Evolutionary conservation across 2,329 filamentous ascomycete species (phyloP), one percentile per base, ranked within the genome.

Genomic region (Cercospora sp.): DNA sequence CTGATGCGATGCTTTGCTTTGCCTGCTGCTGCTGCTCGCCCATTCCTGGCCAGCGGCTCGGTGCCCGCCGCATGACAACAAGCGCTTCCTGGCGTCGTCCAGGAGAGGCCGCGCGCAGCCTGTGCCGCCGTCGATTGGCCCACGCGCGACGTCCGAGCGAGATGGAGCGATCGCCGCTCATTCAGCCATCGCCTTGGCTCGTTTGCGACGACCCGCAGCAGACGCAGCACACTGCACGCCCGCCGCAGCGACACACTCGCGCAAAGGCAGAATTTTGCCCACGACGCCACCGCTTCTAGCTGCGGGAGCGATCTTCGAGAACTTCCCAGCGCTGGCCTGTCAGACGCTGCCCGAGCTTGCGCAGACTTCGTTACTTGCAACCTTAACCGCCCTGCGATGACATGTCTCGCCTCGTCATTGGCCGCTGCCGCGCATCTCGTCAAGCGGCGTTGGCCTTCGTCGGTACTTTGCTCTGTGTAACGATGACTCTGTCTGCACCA

Each of bases 21-120:
- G 23, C 23, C 10, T 31, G 28, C 13, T 26, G 51, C n/a, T 16
- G 20, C 53, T 28, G 30, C 55, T 58, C 39, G 33, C n/a, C 57
- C 62, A 30, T 61, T 62, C 61, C 63, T 51, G 61, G 51, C 63
- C 68, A 67, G 66, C 62, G 68, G 66, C 64, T 67, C 59, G 62
- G 66, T 66, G 68, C 67, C 64, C 55, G 31, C 61, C 23, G 26
- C 48, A 30, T 23, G 61, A 55, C 57, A 51, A 33, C 51, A 42
- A 48, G 57, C 61, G 66, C 55, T 31, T 42, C 28, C 53, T 33
- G 36, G 60, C 53, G 30, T 57, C 28, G 26, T 48, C 28, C 33
- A 55, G 30, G 30, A 39, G 48, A 42, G 36, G 36, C 36, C 36
- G 16, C 36, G 33, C 33, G 33, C 33, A 16, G 33, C 33, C 33